These are phyloP conservation scores for Nakaseomyces uthaithaninus DNA, from an alignment of 1,139 yeast species.

Conservation along the genomic window DNA sequence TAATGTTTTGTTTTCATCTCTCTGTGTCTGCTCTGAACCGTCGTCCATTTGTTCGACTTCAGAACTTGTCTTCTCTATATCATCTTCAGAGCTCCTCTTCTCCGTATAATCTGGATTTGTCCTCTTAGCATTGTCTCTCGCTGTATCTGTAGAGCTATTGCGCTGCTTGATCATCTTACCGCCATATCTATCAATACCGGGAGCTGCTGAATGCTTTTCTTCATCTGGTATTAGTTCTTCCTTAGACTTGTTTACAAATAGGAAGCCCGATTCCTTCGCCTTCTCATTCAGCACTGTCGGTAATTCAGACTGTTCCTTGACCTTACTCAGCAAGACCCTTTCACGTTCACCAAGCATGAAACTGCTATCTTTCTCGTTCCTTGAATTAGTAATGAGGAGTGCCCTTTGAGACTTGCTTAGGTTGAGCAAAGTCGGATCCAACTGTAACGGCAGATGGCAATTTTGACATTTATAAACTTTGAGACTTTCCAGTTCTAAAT, in stretches of 20 bases:
- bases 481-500: constrained; percentile 1
- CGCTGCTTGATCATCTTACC: constrained; percentile 10
- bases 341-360: background rate
- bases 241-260: too few species aligned
- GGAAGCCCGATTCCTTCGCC: background rate
- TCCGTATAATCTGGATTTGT: too few species aligned
- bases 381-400: constrained; percentile 31
- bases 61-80: background rate
- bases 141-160: too few species aligned
- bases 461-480: constrained; percentile 41
- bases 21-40: constrained; percentile 4
- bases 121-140: constrained; percentile 17
- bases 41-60: too few species aligned
- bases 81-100: constrained; percentile 10
- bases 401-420: constrained; percentile 47
- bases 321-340: constrained; percentile 9
- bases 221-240: too few species aligned
- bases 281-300: constrained; percentile 7
- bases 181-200: too few species aligned
- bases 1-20: constrained; percentile 25
- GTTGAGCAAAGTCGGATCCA: constrained; percentile 47
- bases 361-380: background rate
- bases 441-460: constrained; percentile 49
- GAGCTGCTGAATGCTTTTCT: too few species aligned
- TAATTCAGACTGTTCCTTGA: constrained; percentile 18